Evolutionary conservation across 2,329 filamentous ascomycete genomes (phyloP), one percentile per base, ranked within the genome.

Genomic region (Zymoseptoria brevis): DNA sequence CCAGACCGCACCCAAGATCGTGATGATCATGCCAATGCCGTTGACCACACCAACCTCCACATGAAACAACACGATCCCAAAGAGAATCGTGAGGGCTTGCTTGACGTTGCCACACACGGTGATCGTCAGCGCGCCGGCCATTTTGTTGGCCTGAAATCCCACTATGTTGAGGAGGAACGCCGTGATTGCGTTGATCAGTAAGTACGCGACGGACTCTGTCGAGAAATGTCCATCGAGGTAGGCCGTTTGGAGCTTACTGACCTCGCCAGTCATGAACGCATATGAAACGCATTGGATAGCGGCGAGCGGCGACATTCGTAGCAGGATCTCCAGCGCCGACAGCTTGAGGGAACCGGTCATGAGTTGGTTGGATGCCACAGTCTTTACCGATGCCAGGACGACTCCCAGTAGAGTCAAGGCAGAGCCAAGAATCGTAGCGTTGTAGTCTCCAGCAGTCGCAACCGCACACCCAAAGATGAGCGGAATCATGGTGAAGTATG

Each of bases 381-480:
- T 86, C 77, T 86, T 86, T 71, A 74, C 66, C 24, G 74, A 71
- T 4, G 72, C 72, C 16, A 74, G 63, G 5, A 71, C 24, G 11
- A 72, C 72, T 11, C 72, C 72, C 76, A 75, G 64, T 75, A 70
- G 65, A 4, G 72, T 74, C 51, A 72, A 64, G 4, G 67, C 53
- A 45, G 72, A 68, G 6, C 83, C 83, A 16, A 79, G 72, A 22
- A 79, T 73, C n/a, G 82, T 83, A 68, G 83, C 84, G 65, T 81
- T 82, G 76, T 84, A 84, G 73, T 86, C 83, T 61, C 84, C 84
- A 50, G 80, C 80, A 1, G 83, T 85, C 35, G 82, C 83, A 64
- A 86, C 76, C 50, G 78, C 79, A 57, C 84, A 82, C 54, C 84
- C 84, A 41, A 83, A 65, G 49, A 85, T 80, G 21, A 86, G 77